Percentiles rank a stretch among this genome's conserved stretches.
Conservation (phyloP, 2,329 filamentous ascomycete genomes). For the Colletotrichum nymphaeae region DNA sequence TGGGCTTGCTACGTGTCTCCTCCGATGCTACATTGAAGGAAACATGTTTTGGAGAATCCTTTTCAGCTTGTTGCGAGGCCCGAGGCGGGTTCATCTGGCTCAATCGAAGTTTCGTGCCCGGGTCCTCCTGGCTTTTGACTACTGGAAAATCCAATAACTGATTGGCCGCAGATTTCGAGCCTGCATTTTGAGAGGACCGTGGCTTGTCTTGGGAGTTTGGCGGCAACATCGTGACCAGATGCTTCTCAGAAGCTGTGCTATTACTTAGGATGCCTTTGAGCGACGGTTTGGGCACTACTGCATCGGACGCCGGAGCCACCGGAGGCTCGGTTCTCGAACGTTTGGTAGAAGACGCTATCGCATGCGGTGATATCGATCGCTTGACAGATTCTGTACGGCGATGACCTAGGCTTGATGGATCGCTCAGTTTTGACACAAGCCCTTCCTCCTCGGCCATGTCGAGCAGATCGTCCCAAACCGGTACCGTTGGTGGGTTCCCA, state of each 20-base stretch:
- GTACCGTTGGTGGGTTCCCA: constrained; percentile 49
- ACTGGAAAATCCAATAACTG: constrained; percentile 73
- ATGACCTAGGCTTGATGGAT: neutral
- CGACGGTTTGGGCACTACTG: neutral
- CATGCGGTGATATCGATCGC: constrained; percentile 10
- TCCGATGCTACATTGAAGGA: constrained; percentile 43
- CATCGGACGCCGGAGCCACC: neutral
- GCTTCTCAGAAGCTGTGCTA: neutral
- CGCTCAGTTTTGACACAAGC: constrained; percentile 45
- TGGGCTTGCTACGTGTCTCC: constrained; percentile 18
- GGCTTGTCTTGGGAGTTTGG: constrained; percentile 7
- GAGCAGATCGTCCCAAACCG: constrained; percentile 51
- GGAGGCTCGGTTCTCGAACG: neutral
- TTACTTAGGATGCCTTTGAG: neutral
- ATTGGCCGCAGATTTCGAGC: constrained; percentile 43
- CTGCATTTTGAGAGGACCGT: constrained; percentile 18
- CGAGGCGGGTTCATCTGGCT: constrained; percentile 62
- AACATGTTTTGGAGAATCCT: constrained; percentile 46
- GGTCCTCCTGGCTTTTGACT: constrained; percentile 80
- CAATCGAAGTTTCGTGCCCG: constrained; percentile 70
- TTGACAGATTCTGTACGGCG: neutral
- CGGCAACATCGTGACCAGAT: constrained; percentile 6
- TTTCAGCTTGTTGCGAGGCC: constrained; percentile 10
- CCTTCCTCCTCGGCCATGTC: constrained; percentile 54
- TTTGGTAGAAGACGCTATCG: constrained; percentile 4